These are phyloP conservation scores for Tylopilus plumbeoviolaceoides DNA, from an alignment of 768 basidiomycete genomes.

Conservation along the genomic window DNA sequence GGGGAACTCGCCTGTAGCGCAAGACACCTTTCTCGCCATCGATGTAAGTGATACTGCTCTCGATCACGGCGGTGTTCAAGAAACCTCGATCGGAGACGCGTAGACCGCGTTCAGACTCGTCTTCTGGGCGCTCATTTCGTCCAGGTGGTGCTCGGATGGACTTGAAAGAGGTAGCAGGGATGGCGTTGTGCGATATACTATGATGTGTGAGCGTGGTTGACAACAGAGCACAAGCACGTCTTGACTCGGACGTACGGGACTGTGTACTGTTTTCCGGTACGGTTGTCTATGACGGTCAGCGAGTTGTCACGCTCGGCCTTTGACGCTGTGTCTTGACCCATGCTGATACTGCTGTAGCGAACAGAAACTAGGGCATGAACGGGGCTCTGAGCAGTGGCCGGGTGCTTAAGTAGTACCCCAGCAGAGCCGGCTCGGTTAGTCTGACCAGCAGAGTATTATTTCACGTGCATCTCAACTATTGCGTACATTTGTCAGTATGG, in stretches of 20 bases:
- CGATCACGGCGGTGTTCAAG: constrained; percentile 76
- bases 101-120: constrained; percentile 79
- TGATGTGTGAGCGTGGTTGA: background rate
- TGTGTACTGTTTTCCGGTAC: constrained; percentile 74
- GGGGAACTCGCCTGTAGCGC: constrained; percentile 58
- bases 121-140: constrained; percentile 66
- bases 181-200: constrained; percentile 77
- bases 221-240: background rate
- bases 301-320: constrained; percentile 22
- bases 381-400: background rate
- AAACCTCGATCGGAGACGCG: constrained; percentile 79
- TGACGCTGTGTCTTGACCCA: constrained; percentile 26
- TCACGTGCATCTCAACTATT: constrained; percentile 7
- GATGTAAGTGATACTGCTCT: constrained; percentile 84
- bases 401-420: constrained; percentile 1
- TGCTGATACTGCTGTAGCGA: background rate
- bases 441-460: background rate
- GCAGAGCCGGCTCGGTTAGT: constrained; percentile 2
- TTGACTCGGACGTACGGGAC: constrained; percentile 67
- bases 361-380: background rate
- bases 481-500: constrained; percentile 12
- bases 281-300: constrained; percentile 76
- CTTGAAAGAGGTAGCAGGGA: constrained; percentile 82
- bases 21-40: constrained; percentile 85
- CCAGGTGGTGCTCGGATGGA: constrained; percentile 55